A percentile compares a stretch with the other conserved stretches of the same genome.
phyloP scores from a whole-genome alignment of 1,284 basidiomycete genomes.

The Apiotrichum sp. region DNA sequence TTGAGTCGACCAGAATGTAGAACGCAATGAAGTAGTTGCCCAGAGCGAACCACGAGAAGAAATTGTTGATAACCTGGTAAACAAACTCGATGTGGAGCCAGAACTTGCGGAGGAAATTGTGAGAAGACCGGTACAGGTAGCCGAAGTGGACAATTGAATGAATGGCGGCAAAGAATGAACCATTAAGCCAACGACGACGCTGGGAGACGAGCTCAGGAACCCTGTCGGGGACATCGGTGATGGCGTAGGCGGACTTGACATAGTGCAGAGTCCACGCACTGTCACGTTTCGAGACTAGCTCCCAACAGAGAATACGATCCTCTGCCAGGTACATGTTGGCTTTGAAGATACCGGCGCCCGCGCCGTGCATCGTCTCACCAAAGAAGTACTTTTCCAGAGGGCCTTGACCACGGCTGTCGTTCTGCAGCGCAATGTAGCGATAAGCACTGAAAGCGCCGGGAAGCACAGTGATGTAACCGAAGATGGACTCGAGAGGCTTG shows the following conservation, averaged over 20 bases:
- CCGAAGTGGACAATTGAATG: conserved; percentile 86
- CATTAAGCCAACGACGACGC: conserved; percentile 91
- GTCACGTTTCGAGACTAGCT: conserved; percentile 80
- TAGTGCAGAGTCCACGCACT: conserved; percentile 87
- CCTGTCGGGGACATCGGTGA: conserved; percentile 87
- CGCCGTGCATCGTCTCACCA: conserved; percentile 87
- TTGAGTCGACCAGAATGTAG: conserved; percentile 30
- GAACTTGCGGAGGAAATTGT: conserved; percentile 74
- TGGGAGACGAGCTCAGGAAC: conserved; percentile 88
- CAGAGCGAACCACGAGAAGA: conserved; percentile 88
- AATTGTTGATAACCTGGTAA: conserved; percentile 77
- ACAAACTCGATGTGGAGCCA: conserved; percentile 92
- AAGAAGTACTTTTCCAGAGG: conserved; percentile 92
- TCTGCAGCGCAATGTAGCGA: conserved; percentile 81
- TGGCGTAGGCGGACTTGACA: conserved; percentile 83
- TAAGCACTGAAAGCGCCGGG: conserved; percentile 94
- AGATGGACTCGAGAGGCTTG: conserved; percentile 71
- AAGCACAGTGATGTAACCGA: conserved; percentile 87
- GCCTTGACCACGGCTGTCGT: conserved; percentile 61
- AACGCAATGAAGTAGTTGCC: conserved; percentile 89
- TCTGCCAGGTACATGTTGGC: conserved; percentile 95
- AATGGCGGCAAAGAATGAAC: conserved; percentile 91
- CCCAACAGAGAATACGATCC: conserved; percentile 77
- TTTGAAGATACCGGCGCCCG: conserved; percentile 83
- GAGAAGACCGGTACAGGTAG: conserved; percentile 84